Percentiles rank a stretch among this genome's conserved stretches.
These are phyloP conservation scores for Hemileccinum rubropunctum DNA, from an alignment of 768 basidiomycete species.

Conservation along the genomic window DNA sequence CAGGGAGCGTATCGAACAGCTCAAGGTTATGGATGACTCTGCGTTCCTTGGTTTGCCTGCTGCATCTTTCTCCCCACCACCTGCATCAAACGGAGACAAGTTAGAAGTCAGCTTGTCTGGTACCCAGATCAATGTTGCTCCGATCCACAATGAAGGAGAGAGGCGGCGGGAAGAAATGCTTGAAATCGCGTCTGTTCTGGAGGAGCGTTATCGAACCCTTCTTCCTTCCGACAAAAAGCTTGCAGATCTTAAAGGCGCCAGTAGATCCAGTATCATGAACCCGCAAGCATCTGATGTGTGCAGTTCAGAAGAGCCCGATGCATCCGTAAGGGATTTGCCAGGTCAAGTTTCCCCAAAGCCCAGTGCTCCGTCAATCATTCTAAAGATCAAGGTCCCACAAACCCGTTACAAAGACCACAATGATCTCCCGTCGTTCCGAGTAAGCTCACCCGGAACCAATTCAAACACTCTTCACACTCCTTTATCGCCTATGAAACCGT, in stretches of 20 bases:
- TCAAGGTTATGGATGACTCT: constrained; percentile 66
- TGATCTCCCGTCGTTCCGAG: constrained; percentile 5
- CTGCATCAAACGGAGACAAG: constrained; percentile 22
- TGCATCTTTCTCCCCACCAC: constrained; percentile 47
- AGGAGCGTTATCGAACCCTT: constrained; percentile 72
- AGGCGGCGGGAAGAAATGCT: constrained; percentile 73
- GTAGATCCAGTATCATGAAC: constrained; percentile 14
- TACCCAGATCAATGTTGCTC: constrained; percentile 36
- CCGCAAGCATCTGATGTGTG: constrained; percentile 14
- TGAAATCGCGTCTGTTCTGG: constrained; percentile 59
- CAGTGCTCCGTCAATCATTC: constrained; percentile 25
- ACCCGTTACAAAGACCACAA: constrained; percentile 17
- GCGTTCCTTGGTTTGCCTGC: constrained; percentile 67
- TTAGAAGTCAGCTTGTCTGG: constrained; percentile 32
- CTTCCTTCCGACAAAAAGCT: constrained; percentile 61
- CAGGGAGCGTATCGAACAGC: constrained; percentile 83
- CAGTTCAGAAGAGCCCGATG: constrained; percentile 14
- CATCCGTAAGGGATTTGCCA: constrained; percentile 6
- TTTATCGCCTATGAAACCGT: constrained; percentile 24
- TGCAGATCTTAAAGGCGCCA: constrained; percentile 32
- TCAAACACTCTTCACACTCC: constrained; percentile 10
- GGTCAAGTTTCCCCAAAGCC: constrained; percentile 16
- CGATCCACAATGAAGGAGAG: constrained; percentile 61
- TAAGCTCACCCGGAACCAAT: constrained; percentile 17
- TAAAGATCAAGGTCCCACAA: constrained; percentile 36